Evolutionary conservation across 495 filamentous ascomycete species (phyloP).

Genomic region (Recurvomyces mirabilis): DNA sequence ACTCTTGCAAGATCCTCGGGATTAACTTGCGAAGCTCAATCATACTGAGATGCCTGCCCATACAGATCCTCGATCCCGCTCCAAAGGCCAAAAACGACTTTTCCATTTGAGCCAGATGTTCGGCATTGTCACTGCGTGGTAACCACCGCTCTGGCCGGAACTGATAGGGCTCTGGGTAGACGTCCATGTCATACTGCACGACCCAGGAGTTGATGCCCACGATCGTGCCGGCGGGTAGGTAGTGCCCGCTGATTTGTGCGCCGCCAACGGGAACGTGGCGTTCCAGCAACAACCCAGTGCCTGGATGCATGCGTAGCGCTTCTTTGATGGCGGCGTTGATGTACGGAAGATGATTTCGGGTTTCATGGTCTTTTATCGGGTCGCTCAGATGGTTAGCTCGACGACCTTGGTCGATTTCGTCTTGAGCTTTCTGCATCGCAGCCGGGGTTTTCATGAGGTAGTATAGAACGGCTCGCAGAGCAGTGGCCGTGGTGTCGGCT

Average conservation of each 20-base stretch:
- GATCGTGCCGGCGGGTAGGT: slow-evolving; percentile 41
- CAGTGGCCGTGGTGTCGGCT: slow-evolving; percentile 55
- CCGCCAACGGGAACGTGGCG: slow-evolving; percentile 38
- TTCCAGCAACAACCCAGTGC: slow-evolving; percentile 18
- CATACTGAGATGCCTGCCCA: too few relatives aligned
- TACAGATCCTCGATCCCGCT: too few relatives aligned
- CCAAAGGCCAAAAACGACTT: too few relatives aligned
- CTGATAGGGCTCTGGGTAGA: slow-evolving; percentile 24
- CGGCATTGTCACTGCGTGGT: too few relatives aligned
- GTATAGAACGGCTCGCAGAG: slow-evolving; percentile 52
- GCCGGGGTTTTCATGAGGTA: slow-evolving; percentile 45
- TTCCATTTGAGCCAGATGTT: too few relatives aligned
- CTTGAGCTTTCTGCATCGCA: slow-evolving; percentile 34
- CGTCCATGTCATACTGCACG: slow-evolving; percentile 19
- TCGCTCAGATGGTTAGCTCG: slow-evolving; percentile 34
- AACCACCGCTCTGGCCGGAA: slow-evolving; percentile 31
- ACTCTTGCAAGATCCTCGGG: too few relatives aligned
- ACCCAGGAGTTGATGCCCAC: slow-evolving; percentile 36
- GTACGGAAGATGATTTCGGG: slow-evolving; percentile 18
- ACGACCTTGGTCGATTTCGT: slow-evolving; percentile 45
- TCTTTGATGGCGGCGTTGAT: slow-evolving; percentile 27
- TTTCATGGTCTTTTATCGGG: slow-evolving; percentile 13
- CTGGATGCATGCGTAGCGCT: slow-evolving; percentile 25
- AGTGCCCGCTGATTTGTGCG: slow-evolving; percentile 39
- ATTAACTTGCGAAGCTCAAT: too few relatives aligned